Conservation (phyloP, 371 early-diverging fungal genomes). For the Mucor plumbeus region DNA sequence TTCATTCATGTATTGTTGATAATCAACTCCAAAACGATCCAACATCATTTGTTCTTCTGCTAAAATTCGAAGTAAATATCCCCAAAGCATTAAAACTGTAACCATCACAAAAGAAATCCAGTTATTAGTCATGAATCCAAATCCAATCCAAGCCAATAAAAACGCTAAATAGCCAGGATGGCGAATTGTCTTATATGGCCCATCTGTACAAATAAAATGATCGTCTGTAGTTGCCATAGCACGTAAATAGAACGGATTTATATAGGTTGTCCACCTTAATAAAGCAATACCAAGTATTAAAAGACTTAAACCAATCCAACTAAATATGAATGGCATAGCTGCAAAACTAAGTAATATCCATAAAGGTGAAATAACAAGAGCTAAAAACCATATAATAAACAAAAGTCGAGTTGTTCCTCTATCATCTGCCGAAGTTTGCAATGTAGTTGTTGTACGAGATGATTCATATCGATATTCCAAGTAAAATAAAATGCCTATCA, state of each 20-base stretch:
- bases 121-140: conserved; percentile 36
- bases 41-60: conserved; percentile 52
- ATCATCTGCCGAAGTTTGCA: conserved; percentile 43
- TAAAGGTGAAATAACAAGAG: conserved; percentile 19
- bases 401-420: conserved; percentile 35
- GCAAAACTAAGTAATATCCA: conserved; percentile 22
- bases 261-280: conserved; percentile 39
- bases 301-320: conserved; percentile 35
- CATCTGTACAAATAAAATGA: conserved; percentile 49
- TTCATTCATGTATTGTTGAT: conserved; percentile 50
- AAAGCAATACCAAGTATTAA: conserved; percentile 32
- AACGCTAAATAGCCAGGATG: conserved; percentile 49
- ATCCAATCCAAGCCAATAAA: conserved; percentile 49
- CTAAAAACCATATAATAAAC: conserved; percentile 20
- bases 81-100: conserved; percentile 22
- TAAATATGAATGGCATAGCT: conserved; percentile 2
- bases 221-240: conserved; percentile 47
- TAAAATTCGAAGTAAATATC: conserved; percentile 35
- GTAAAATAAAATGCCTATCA: conserved; percentile 27
- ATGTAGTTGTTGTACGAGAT: conserved; percentile 17
- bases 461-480: conserved; percentile 39
- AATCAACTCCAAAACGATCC: conserved; percentile 48
- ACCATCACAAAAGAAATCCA: conserved; percentile 32
- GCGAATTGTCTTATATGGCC: conserved; percentile 44
- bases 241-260: conserved; percentile 46